Evolutionary conservation across 139 green algal genomes (phyloP), one percentile per base, ranked within the genome.

Genomic region (Nannochloris sp.): DNA sequence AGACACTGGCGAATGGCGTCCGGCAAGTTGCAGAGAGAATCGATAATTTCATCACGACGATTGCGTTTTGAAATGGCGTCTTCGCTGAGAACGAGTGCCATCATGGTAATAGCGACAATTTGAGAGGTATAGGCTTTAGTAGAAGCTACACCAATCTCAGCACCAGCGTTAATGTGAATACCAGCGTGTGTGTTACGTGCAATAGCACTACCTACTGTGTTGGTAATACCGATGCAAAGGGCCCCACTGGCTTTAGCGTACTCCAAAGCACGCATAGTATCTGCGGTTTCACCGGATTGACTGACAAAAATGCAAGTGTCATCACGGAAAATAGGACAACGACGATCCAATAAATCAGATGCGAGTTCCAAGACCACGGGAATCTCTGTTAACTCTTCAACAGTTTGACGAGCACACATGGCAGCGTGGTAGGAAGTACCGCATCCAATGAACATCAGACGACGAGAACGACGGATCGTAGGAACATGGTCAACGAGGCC

Each of bases 121-220:
- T 79, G 72, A 54, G 60, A 73, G 54, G 72, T 79, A 59, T 79
- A 79, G 31, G 72, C 72, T 71, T 92, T 92, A 44, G 85, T 92
- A 72, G 62, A 81, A 33, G 85, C 85, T 23, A 92, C 85, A 36
- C 85, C 85, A 46, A 92, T 92, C 73, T 92, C 85, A 1, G 72
- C 79, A 25, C 85, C 85, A 2, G 85, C 85, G 63, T 92, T 92
- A 73, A 92, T 86, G 67, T 90, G 81, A 15, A 91, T 75, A 30
- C 85, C 85, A 69, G 79, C 88, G 64, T 90, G 71, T 4, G 83
- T 93, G 27, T 68, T 68, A 24, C 82, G 67, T 10, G 85, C 80
- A 32, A 92, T 92, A 56, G 85, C 85, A 6, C 65, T 82, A 32
- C 85, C 85, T n/a, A 92, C 85, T 13, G 85, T 92, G 75, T 92